Conservation (phyloP, 2,329 filamentous ascomycete genomes). For the Fusarium fracticaudum region DNA sequence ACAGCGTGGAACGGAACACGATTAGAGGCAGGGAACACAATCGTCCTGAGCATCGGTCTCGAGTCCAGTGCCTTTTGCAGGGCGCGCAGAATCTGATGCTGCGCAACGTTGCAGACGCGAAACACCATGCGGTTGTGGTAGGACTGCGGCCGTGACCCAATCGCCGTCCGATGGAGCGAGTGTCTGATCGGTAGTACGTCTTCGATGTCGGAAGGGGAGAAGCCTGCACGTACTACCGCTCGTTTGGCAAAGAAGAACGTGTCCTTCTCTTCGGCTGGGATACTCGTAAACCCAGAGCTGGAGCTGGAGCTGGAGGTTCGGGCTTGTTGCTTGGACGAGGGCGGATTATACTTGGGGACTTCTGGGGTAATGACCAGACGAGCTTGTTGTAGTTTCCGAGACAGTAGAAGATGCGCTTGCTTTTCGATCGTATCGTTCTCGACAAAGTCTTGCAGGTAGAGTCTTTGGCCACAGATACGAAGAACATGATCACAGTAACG, state of each 20-base stretch:
- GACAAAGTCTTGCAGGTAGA: conserved; percentile 50
- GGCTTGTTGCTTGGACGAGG: not conserved
- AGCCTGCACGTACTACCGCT: conserved; percentile 23
- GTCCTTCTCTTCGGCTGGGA: not conserved
- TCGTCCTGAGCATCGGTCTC: conserved; percentile 44
- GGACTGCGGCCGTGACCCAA: conserved; percentile 48
- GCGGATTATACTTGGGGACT: not conserved
- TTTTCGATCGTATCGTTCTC: conserved; percentile 46
- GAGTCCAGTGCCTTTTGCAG: conserved; percentile 42
- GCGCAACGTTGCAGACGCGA: conserved; percentile 30
- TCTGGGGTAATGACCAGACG: conserved; percentile 15
- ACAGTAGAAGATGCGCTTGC: conserved; percentile 43
- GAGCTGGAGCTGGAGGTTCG: not conserved
- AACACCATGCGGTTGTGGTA: conserved; percentile 49
- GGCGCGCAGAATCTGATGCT: conserved; percentile 40
- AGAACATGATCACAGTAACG: conserved; percentile 50
- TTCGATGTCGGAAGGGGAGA: conserved; percentile 39
- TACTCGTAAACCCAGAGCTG: not conserved
- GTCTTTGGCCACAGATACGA: conserved; percentile 38
- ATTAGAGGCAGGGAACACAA: conserved; percentile 36
- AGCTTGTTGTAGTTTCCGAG: conserved; percentile 32
- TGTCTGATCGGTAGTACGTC: conserved; percentile 45
- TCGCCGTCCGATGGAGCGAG: conserved; percentile 43
- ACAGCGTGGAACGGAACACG: conserved; percentile 43
- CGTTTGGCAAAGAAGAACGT: conserved; percentile 13